Evolutionary conservation across 805 yeast genomes (phyloP).

Genomic region (Yarrowia divulgata): DNA sequence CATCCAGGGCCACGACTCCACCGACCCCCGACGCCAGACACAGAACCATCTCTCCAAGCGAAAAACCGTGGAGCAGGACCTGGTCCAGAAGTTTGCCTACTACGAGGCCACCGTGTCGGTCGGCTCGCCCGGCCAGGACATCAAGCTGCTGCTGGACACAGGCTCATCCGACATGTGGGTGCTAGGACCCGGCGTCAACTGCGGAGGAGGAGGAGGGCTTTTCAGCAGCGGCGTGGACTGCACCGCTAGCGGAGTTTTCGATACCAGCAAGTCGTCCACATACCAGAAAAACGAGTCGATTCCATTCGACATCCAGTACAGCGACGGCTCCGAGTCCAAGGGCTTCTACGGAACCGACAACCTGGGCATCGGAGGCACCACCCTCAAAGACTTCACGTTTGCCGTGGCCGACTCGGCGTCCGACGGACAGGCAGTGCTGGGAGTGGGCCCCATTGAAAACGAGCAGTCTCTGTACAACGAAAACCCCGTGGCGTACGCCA

Average conservation of each 20-base stretch:
- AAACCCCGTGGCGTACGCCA: conserved; percentile 44
- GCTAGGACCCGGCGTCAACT: conserved; percentile 40
- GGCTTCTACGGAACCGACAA: conserved; percentile 69
- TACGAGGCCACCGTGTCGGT: conserved; percentile 49
- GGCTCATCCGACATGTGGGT: conserved; percentile 77
- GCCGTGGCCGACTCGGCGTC: conserved; percentile 75
- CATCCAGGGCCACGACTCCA: conserved; percentile 33
- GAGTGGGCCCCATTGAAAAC: conserved; percentile 50
- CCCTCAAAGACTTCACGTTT: conserved; percentile 64
- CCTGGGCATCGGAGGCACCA: conserved; percentile 59
- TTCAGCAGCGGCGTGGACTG: conserved; percentile 31
- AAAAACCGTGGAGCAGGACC: conserved; percentile 32
- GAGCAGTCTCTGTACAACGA: conserved; percentile 46
- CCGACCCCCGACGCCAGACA: conserved; percentile 4
- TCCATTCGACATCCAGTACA: conserved; percentile 53
- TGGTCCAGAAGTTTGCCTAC: conserved; percentile 35
- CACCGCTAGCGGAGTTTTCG: conserved; percentile 22
- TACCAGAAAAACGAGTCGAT: conserved; percentile 44
- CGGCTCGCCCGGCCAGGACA: conserved; percentile 63
- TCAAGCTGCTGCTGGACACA: conserved; percentile 66
- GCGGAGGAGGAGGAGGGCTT: conserved; percentile 27
- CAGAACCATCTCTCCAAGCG: not conserved
- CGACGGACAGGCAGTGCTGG: conserved; percentile 63
- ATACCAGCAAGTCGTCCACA: conserved; percentile 27
- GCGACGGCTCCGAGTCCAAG: conserved; percentile 55